These are phyloP conservation scores for Scheffersomyces amazonensis DNA, from an alignment of 805 yeast genomes.

Conservation along the genomic window DNA sequence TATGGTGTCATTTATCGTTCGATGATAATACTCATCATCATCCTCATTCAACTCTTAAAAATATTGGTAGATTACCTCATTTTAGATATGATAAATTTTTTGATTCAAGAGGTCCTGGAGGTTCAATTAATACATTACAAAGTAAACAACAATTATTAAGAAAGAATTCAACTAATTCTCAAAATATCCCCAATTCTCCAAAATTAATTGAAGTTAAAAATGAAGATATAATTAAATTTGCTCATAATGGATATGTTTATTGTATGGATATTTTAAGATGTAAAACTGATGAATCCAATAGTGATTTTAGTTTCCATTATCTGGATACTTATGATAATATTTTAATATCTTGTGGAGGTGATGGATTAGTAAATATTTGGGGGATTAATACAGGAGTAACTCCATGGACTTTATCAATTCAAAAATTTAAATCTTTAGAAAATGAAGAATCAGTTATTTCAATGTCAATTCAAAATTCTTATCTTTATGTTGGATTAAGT, in stretches of 20 bases:
- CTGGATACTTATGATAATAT: constrained; percentile 14
- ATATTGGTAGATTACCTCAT: constrained; percentile 40
- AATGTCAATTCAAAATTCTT: constrained; percentile 59
- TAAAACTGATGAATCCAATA: constrained; percentile 6
- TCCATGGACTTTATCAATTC: constrained; percentile 9
- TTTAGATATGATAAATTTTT: constrained; percentile 79
- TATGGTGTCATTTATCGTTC: constrained; percentile 53
- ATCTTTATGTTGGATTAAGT: constrained; percentile 78
- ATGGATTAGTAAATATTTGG: constrained; percentile 87
- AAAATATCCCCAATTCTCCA: constrained; percentile 1
- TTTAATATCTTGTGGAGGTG: constrained; percentile 73
- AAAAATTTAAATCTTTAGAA: constrained; percentile 40
- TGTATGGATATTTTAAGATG: constrained; percentile 45
- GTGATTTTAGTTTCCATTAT: constrained; percentile 14
- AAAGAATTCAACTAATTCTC: constrained; percentile 10
- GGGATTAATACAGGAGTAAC: constrained; percentile 20
- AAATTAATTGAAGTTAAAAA: constrained; percentile 64
- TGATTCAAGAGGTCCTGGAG: constrained; percentile 87
- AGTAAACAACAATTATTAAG: constrained; percentile 20
- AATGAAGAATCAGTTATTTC: constrained; percentile 73
- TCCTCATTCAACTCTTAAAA: constrained; percentile 5
- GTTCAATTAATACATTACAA: constrained; percentile 35
- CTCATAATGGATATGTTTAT: constrained; percentile 90
- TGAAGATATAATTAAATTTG: constrained; percentile 67
- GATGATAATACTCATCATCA: neutral